phyloP scores from a whole-genome alignment of 2,329 filamentous ascomycete species.

The Cladosporium oxysporum region DNA sequence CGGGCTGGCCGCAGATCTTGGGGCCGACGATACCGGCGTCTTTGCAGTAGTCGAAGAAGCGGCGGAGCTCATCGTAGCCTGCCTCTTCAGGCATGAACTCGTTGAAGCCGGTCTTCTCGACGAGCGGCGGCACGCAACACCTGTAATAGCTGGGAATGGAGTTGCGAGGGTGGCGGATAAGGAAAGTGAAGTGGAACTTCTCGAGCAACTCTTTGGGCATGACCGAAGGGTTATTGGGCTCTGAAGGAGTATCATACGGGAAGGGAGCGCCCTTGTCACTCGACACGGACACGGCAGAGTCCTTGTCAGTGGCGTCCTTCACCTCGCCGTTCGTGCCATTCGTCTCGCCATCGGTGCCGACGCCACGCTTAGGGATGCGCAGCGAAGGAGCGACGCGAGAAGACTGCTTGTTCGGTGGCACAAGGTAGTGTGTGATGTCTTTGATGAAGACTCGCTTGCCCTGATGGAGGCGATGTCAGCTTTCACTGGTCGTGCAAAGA shows the following conservation, averaged over 20 bases:
- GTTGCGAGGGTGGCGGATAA: conserved; percentile 92
- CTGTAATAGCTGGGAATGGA: conserved; percentile 93
- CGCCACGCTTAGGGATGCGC: conserved; percentile 55
- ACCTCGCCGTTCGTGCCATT: conserved; percentile 33
- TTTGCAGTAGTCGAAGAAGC: conserved; percentile 82
- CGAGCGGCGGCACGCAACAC: conserved; percentile 86
- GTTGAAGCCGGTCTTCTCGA: conserved; percentile 78
- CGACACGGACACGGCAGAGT: conserved; percentile 38
- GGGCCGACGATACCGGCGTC: conserved; percentile 70
- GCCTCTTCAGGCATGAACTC: conserved; percentile 86
- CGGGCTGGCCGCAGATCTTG: conserved; percentile 54
- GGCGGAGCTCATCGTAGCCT: conserved; percentile 84
- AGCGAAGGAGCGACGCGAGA: conserved; percentile 75
- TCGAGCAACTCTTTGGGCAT: conserved; percentile 72
- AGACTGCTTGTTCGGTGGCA: conserved; percentile 70
- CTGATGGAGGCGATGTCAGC: conserved; percentile 48
- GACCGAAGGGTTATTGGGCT: conserved; percentile 80
- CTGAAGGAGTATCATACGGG: conserved; percentile 59
- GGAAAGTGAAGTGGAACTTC: conserved; percentile 90
- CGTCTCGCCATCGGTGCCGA: conserved; percentile 52
- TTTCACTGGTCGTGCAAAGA: neutral
- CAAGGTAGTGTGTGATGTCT: conserved; percentile 91
- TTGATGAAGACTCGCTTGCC: conserved; percentile 96
- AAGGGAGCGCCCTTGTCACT: conserved; percentile 47
- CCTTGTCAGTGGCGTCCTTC: conserved; percentile 24